A percentile compares a stretch with the other conserved stretches of the same genome.
Conservation (phyloP, 208 protist species). For the Leishmania major region DNA sequence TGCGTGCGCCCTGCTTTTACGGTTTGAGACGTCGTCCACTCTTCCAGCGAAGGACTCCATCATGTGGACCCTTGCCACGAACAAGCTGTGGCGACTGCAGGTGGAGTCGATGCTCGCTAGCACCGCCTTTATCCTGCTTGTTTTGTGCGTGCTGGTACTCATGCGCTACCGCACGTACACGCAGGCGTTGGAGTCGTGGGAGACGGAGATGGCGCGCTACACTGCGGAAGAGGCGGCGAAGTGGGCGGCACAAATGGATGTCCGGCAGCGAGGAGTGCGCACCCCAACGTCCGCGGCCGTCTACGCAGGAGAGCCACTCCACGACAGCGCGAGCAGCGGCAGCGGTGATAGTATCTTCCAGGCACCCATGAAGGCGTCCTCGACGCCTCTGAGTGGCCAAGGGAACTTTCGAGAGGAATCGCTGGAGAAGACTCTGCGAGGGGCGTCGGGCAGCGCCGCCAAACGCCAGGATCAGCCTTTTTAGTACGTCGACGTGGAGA, state of each 20-base stretch:
- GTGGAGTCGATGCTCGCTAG: conserved; percentile 9
- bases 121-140: not conserved
- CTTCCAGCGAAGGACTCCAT: conserved; percentile 8
- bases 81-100: conserved; percentile 3
- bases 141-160: not conserved
- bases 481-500: not conserved
- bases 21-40: not conserved
- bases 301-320: not conserved
- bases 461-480: not conserved
- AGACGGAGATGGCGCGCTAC: not conserved
- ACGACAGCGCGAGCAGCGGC: not conserved
- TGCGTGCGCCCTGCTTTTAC: not conserved
- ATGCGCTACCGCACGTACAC: conserved; percentile 16
- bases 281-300: not conserved
- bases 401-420: not conserved
- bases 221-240: not conserved
- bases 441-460: not conserved
- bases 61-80: conserved; percentile 5
- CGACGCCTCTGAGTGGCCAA: not conserved
- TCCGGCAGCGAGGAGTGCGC: not conserved
- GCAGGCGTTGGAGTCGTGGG: conserved; percentile 3
- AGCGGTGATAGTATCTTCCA: not conserved
- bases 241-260: conserved; percentile 5
- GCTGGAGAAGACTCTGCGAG: not conserved
- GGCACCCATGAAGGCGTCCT: not conserved